Conservation (phyloP, 2,329 filamentous ascomycete genomes). For the Helotiales sp. region DNA sequence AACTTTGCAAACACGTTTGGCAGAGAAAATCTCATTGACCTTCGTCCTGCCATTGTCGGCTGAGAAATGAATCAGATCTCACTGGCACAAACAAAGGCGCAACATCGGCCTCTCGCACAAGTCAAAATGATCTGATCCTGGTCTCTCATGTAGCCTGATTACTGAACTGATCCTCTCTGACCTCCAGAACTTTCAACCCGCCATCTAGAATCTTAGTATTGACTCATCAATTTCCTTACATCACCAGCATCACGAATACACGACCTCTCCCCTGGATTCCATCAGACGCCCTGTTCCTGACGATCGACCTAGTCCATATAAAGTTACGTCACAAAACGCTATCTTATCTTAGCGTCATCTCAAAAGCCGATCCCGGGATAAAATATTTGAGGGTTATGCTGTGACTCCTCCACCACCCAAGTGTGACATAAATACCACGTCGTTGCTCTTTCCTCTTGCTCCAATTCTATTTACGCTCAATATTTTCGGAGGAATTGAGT, state of each 20-base stretch:
- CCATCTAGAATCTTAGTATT: not conserved
- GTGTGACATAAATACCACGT: not conserved
- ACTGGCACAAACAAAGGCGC: no score
- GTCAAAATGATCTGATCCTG: not conserved
- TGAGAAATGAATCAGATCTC: no score
- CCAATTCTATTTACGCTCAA: no score
- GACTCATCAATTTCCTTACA: not conserved
- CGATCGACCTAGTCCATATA: not conserved
- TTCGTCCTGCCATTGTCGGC: no score
- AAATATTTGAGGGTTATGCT: conserved; percentile 5
- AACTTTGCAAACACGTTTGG: no score
- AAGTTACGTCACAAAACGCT: no score
- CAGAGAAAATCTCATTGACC: no score
- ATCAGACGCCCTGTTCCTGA: not conserved
- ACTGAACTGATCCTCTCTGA: not conserved
- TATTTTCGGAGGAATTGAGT: no score
- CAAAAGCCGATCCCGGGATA: not conserved
- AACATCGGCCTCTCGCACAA: no score
- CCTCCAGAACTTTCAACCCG: not conserved
- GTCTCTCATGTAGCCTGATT: not conserved
- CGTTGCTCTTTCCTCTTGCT: not conserved
- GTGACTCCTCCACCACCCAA: conserved; percentile 6
- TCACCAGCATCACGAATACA: not conserved
- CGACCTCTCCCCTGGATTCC: no score
- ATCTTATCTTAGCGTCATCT: conserved; percentile 13